Evolutionary conservation across 1,284 basidiomycete genomes (phyloP).

Genomic region (Inonotus obliquus): DNA sequence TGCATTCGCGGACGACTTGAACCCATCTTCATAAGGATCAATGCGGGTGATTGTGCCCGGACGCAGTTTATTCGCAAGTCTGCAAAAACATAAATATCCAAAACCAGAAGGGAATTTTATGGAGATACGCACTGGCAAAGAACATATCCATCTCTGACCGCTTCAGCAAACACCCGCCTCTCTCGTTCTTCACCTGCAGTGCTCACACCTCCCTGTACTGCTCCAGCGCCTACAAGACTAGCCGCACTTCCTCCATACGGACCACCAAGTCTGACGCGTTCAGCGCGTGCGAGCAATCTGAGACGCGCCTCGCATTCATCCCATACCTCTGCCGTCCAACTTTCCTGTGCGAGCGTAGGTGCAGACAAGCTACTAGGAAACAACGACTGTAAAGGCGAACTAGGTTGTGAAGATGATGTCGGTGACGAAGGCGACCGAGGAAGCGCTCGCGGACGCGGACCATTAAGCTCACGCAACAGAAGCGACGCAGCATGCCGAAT

Average conservation of each 20-base stretch:
- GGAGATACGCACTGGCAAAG: constrained; percentile 72
- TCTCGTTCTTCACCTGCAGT: constrained; percentile 69
- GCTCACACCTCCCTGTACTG: constrained; percentile 33
- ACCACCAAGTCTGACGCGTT: constrained; percentile 53
- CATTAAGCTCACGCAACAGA: constrained; percentile 14
- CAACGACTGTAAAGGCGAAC: not conserved
- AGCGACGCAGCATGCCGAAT: constrained; percentile 11
- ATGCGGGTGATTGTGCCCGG: constrained; percentile 57
- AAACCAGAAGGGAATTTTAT: constrained; percentile 1
- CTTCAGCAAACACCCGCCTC: constrained; percentile 54
- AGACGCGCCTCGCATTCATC: constrained; percentile 70
- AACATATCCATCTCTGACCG: constrained; percentile 77
- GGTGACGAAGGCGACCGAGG: constrained; percentile 2
- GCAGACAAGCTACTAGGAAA: not conserved
- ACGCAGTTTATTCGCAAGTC: constrained; percentile 70
- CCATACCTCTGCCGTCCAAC: constrained; percentile 42
- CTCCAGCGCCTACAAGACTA: constrained; percentile 27
- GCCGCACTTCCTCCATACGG: constrained; percentile 35
- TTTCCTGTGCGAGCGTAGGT: not conserved
- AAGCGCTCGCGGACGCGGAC: constrained; percentile 6
- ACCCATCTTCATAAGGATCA: constrained; percentile 64
- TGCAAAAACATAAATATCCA: constrained; percentile 28
- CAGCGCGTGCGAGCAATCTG: constrained; percentile 55
- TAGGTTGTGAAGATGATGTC: not conserved
- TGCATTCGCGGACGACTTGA: constrained; percentile 60